These are phyloP conservation scores for Zhuliangozyma blackwelliae DNA, from an alignment of 1,139 yeast species.

Conservation along the genomic window DNA sequence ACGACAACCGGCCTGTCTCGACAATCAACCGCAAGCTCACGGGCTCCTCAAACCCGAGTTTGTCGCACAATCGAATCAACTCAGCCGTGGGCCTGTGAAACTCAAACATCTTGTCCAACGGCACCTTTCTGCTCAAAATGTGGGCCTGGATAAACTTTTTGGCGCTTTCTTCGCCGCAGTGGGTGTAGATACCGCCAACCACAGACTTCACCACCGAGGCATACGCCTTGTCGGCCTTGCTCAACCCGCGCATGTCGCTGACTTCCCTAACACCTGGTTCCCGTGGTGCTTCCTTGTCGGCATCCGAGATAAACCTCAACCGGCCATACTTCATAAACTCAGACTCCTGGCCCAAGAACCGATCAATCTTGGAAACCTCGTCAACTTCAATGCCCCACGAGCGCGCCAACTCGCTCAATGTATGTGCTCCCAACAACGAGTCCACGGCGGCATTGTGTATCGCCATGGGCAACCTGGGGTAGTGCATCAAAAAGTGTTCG, in stretches of 20 bases:
- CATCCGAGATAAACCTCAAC: constrained; percentile 48
- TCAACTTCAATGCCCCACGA: constrained; percentile 90
- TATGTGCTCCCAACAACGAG: constrained; percentile 62
- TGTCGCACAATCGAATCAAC: constrained; percentile 69
- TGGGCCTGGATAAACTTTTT: constrained; percentile 67
- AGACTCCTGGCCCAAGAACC: constrained; percentile 67
- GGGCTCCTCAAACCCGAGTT: constrained; percentile 74
- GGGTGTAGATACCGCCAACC: constrained; percentile 66
- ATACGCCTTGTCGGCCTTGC: constrained; percentile 37
- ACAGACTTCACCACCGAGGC: constrained; percentile 67
- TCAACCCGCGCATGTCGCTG: constrained; percentile 1
- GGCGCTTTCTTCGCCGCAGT: constrained; percentile 58
- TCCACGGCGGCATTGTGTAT: constrained; percentile 73
- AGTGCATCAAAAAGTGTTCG: constrained; percentile 66
- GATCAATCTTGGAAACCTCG: constrained; percentile 56
- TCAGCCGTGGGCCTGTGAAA: constrained; percentile 87
- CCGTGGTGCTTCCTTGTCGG: constrained; percentile 19
- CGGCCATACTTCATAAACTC: constrained; percentile 61
- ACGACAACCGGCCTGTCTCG: constrained; percentile 87
- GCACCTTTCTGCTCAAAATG: constrained; percentile 73
- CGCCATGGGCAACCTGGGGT: constrained; percentile 85
- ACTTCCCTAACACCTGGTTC: constrained; percentile 46
- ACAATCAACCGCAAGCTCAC: constrained; percentile 74
- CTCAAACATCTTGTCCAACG: constrained; percentile 66
- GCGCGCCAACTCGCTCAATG: constrained; percentile 62